Evolutionary conservation across 768 basidiomycete genomes (phyloP), one percentile per base, ranked within the genome.

Genomic region (Pleurotus pulmonarius): DNA sequence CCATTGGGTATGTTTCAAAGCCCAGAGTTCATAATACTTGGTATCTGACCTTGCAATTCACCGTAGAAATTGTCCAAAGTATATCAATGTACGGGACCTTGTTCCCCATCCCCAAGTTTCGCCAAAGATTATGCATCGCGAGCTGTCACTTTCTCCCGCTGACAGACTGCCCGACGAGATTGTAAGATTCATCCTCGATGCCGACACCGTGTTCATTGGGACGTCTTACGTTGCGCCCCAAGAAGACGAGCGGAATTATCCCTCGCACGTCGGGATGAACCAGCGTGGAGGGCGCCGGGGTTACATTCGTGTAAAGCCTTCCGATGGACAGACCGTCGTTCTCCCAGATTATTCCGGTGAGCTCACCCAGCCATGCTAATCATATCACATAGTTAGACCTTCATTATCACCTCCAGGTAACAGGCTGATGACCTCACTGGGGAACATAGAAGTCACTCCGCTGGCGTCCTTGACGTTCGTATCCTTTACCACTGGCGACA

Each of bases 1-100:
- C 85, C 11, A 64, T 86, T 26, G 84, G 84, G 84, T 84, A 59
- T 46, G 78, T 73, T 22, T 8, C 29, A 34, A 34, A 11, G 9
- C 9, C 29, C 29, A 34, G 29, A 9, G 11, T 4, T 11, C 29
- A 34, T 34, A 8, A 3, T 8, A 34, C 9, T 34, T 34, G 2
- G 11, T 9, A 34, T 11, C 29, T 34, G 11, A 34, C 29, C 8
- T 9, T 34, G 29, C 7, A 34, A 34, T 34, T 9, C 7, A 38
- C 3, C 8, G 15, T 46, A 86, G 86, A 45, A 86, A 86, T 56
- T 87, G 85, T 63, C 86, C 86, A 9, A 88, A 87, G 61, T 88
- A 88, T 57, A 87, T 87, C 62, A 84, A 76, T 49, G 64, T 79
- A 39, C 79, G 83, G 11, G 74, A 83, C 11, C 69, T 87, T 7